These are phyloP conservation scores for Penicillium concentricum DNA, from an alignment of 2,329 filamentous ascomycete genomes.

Conservation along the genomic window DNA sequence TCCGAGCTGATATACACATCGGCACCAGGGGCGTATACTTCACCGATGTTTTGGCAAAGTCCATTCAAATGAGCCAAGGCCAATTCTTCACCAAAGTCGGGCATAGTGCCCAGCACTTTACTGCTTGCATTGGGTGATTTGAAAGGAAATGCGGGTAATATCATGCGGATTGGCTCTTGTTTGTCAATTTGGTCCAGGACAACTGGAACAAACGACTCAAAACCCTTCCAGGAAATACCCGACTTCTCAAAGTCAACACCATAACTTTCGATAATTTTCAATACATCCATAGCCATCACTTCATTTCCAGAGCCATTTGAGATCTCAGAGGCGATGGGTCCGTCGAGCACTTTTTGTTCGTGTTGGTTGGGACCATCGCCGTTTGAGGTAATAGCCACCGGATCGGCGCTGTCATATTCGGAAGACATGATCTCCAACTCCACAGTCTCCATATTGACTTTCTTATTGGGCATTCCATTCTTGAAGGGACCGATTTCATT, in stretches of 20 bases:
- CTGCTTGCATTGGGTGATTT: conserved; percentile 31
- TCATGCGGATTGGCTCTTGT: conserved; percentile 30
- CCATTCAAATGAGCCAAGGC: conserved; percentile 42
- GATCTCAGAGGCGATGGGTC: background rate
- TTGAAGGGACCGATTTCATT: conserved; percentile 3
- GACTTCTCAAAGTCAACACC: conserved; percentile 28
- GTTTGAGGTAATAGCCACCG: conserved; percentile 14
- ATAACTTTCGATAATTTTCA: conserved; percentile 28
- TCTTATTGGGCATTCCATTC: background rate
- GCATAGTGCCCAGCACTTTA: conserved; percentile 38
- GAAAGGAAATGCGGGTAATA: conserved; percentile 32
- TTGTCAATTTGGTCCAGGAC: conserved; percentile 20
- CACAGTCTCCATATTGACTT: background rate
- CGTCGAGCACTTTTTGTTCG: conserved; percentile 6
- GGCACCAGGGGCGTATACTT: conserved; percentile 42
- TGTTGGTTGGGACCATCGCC: conserved; percentile 10
- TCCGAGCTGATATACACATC: conserved; percentile 46
- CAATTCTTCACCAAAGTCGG: conserved; percentile 46
- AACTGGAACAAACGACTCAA: conserved; percentile 25
- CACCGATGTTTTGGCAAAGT: conserved; percentile 40
- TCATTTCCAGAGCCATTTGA: conserved; percentile 1
- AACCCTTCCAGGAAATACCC: conserved; percentile 26
- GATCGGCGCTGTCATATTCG: conserved; percentile 9
- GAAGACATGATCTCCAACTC: conserved; percentile 3
- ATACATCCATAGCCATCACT: conserved; percentile 17